Evolutionary conservation across 306 rosid genomes (phyloP).

Genomic region (Myrica gale): DNA sequence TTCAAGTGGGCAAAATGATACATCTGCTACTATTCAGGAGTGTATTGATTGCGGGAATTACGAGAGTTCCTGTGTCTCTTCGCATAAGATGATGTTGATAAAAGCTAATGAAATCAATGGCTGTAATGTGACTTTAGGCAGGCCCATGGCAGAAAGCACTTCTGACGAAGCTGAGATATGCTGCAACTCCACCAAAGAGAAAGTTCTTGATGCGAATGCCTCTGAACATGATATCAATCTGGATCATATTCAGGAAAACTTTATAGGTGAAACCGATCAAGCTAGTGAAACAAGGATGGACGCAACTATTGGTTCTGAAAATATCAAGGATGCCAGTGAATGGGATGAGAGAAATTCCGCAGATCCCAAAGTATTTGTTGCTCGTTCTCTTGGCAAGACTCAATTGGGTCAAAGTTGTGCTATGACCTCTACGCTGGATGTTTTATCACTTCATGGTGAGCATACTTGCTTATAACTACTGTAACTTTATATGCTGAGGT

Average conservation of each 20-base stretch:
- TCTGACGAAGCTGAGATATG: neutral
- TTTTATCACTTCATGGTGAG: neutral
- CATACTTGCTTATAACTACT: too few species aligned
- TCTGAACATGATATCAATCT: neutral
- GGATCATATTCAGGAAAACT: neutral
- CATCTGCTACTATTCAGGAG: constrained; percentile 18
- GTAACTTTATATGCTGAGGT: neutral
- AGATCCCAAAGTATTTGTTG: constrained; percentile 2
- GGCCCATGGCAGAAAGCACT: neutral
- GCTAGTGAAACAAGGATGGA: constrained; percentile 1
- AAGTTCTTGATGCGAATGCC: neutral
- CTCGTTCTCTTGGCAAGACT: neutral
- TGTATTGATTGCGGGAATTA: constrained; percentile 2
- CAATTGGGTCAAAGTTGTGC: neutral
- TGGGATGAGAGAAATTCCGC: constrained; percentile 2
- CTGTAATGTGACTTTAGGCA: neutral
- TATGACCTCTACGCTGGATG: neutral
- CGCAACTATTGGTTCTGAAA: neutral
- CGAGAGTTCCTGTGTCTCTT: neutral
- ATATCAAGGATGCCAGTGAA: constrained; percentile 5
- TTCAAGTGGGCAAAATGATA: neutral
- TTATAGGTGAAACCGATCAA: neutral
- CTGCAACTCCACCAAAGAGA: neutral
- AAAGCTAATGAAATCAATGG: neutral
- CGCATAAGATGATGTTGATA: neutral